These are phyloP conservation scores for Phyllosticta citrichinensis DNA, from an alignment of 2,329 filamentous ascomycete genomes.

Conservation along the genomic window DNA sequence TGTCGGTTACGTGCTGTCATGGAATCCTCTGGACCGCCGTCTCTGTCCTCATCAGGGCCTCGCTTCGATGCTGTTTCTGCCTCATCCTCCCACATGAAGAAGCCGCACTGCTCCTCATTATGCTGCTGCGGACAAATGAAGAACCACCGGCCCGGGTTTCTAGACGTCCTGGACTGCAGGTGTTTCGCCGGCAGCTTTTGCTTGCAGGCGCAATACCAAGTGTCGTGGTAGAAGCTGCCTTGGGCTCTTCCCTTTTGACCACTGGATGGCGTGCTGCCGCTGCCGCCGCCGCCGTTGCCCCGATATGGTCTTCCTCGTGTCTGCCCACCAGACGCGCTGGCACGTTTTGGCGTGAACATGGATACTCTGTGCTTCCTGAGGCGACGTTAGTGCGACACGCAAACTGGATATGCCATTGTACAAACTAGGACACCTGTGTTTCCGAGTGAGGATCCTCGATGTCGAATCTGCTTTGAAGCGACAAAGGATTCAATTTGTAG, in stretches of 20 bases:
- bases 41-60: constrained; percentile 22
- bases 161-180: constrained; percentile 47
- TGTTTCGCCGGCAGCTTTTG: constrained; percentile 44
- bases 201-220: constrained; percentile 45
- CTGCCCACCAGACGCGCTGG: neutral
- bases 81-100: constrained; percentile 50
- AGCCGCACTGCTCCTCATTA: constrained; percentile 38
- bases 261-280: neutral
- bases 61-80: constrained; percentile 34
- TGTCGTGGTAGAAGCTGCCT: constrained; percentile 13
- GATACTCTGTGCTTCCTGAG: neutral
- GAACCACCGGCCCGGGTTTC: constrained; percentile 48
- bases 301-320: neutral
- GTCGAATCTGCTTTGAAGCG: neutral
- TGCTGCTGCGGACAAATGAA: constrained; percentile 47
- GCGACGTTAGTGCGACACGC: neutral
- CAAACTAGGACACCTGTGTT: neutral
- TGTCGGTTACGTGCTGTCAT: neutral
- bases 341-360: neutral
- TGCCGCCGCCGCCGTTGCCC: neutral
- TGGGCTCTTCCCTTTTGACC: neutral
- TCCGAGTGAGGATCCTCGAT: neutral
- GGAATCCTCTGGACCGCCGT: neutral
- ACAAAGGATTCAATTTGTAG: neutral
- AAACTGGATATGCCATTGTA: neutral